Conservation (phyloP, 1,139 yeast genomes). For the Suhomyces bribrorum region DNA sequence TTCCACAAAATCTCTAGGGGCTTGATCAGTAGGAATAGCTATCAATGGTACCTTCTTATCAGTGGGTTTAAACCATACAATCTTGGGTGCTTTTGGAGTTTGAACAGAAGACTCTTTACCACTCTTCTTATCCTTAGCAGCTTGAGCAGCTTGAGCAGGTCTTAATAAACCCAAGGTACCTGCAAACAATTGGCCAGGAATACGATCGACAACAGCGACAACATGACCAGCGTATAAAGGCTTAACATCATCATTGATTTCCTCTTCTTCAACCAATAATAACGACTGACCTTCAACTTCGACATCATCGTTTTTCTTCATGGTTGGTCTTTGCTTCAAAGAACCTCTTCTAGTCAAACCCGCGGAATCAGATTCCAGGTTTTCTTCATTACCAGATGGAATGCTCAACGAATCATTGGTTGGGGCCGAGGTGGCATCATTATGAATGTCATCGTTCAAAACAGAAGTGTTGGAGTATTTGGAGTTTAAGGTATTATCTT, state of each 20-base stretch:
- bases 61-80: conserved; percentile 98
- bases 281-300: conserved; percentile 98
- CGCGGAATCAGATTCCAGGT: conserved; percentile 23
- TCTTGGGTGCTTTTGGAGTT: conserved; percentile 72
- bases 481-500: conserved; percentile 53
- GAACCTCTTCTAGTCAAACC: conserved; percentile 83
- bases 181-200: conserved; percentile 92
- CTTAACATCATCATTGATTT: conserved; percentile 86
- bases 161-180: conserved; percentile 92
- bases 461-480: conserved; percentile 38
- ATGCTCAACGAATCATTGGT: conserved; percentile 12
- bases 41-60: conserved; percentile 96
- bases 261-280: conserved; percentile 90
- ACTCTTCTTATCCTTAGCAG: conserved; percentile 66
- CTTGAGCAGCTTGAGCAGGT: conserved; percentile 94
- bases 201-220: conserved; percentile 95
- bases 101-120: conserved; percentile 52
- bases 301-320: conserved; percentile 96
- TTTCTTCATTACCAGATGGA: conserved; percentile 19
- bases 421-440: conserved; percentile 63
- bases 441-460: conserved; percentile 63
- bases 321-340: conserved; percentile 93
- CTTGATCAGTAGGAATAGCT: conserved; percentile 98
- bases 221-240: conserved; percentile 98
- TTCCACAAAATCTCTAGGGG: conserved; percentile 92